Evolutionary conservation across 345 rosid genomes (phyloP).

Genomic region (Melastoma malabathricum): DNA sequence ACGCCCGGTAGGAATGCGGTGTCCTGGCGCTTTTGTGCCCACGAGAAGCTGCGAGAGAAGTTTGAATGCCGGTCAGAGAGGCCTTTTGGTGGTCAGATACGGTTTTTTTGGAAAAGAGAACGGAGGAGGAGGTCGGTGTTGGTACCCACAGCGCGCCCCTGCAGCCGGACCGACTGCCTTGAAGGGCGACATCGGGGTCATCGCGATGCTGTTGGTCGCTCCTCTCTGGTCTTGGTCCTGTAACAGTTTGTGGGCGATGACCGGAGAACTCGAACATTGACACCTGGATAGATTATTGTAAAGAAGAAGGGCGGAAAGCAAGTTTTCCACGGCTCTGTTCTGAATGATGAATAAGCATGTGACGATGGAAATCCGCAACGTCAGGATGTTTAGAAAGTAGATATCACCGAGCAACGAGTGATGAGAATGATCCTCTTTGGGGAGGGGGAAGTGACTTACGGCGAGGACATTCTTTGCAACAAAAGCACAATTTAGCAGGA

Average conservation of each 20-base stretch:
- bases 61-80: neutral
- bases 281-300: no score
- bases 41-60: slow-evolving; percentile 32
- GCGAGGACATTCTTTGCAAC: slow-evolving; percentile 45
- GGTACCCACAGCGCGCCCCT: slow-evolving; percentile 37
- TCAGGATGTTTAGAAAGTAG: neutral
- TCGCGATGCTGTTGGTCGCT: slow-evolving; percentile 40
- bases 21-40: slow-evolving; percentile 35
- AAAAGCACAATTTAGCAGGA: slow-evolving; percentile 53
- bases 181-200: slow-evolving; percentile 37
- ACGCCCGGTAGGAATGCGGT: slow-evolving; percentile 41
- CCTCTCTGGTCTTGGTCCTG: slow-evolving; percentile 52
- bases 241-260: neutral
- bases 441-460: slow-evolving; percentile 16
- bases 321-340: no score
- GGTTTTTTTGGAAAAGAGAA: neutral
- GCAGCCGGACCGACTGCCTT: slow-evolving; percentile 44
- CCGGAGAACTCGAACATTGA: no score
- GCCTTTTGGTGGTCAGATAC: neutral
- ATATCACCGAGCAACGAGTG: neutral
- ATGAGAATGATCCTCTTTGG: neutral
- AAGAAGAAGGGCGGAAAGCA: no score
- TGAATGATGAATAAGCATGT: no score
- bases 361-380: neutral
- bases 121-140: no score